Evolutionary conservation across 495 filamentous ascomycete genomes (phyloP), one percentile per base, ranked within the genome.

Genomic region (Penicillium salamii): DNA sequence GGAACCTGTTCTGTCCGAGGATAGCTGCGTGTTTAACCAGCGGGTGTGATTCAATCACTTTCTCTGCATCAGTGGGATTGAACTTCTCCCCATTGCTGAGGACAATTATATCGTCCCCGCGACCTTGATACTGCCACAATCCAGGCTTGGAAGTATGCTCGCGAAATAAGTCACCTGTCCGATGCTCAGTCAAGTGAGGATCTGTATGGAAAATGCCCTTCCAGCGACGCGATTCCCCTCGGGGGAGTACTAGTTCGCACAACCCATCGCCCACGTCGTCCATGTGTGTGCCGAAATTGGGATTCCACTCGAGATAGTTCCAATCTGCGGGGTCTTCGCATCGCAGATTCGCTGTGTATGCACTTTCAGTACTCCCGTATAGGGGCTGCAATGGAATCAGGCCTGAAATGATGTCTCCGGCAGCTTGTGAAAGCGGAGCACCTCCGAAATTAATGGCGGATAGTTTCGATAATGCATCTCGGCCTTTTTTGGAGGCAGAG

Each of bases 281-380:
- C 44, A 66, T 65, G 6, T 71, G 63, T 59, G 70, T 72, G 23
- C 74, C 70, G 24, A 53, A 45, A 11, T 70, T 61, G 0, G 73
- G 71, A 52, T 79, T 63, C 51, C 71, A 69, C 50, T 79, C 63
- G 32, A 81, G 53, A 32, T 68, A 80, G 24, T 67, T 58, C 79
- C 80, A 82, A 19, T 80, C 68, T 36, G 72, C 17, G 1, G 40
- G 49, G 9, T 53, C 45, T 32, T 46, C 23, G 7, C 26, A 19
- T 18, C 20, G 37, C 17, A 57, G 12, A 1, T 12, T 18, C 29
- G 29, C 29, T 11, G n/a, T 23, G 26, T 20, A 53, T 24, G 0
- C 46, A 17, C 7, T 17, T 31, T 58, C 55, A 18, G 42, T 58
- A 9, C 46, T 47, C 6, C 55, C 55, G 8, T 50, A 29, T 1